Evolutionary conservation across 495 filamentous ascomycete genomes (phyloP).

Genomic region (Xylaria acuta): DNA sequence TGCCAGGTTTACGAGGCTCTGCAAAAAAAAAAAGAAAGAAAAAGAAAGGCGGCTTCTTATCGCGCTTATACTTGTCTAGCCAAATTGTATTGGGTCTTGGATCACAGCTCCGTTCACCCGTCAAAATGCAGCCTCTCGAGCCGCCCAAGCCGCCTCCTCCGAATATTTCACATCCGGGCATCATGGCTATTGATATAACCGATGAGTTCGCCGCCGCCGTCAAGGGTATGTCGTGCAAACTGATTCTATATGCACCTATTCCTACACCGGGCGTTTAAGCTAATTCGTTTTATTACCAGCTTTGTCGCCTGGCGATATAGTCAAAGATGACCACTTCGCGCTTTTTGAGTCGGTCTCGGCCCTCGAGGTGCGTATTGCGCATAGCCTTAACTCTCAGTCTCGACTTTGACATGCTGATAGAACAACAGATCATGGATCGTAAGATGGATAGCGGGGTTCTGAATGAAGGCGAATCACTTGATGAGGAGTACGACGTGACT

Average conservation of each 20-base stretch:
- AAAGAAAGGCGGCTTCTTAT: not conserved
- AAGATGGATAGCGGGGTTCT: conserved; percentile 97
- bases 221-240: conserved; percentile 55
- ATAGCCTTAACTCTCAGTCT: conserved; percentile 2
- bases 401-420: not conserved
- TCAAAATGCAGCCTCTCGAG: conserved; percentile 35
- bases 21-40: not conserved
- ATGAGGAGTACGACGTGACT: conserved; percentile 84
- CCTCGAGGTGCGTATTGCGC: conserved; percentile 70
- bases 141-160: conserved; percentile 36
- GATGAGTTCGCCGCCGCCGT: conserved; percentile 73
- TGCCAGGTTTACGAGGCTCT: conserved; percentile 7
- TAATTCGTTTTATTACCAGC: conserved; percentile 54
- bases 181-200: conserved; percentile 77
- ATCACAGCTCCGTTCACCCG: not conserved
- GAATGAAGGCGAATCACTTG: conserved; percentile 74
- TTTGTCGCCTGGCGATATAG: conserved; percentile 77
- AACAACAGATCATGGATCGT: conserved; percentile 86
- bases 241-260: not conserved
- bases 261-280: not conserved
- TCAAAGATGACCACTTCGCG: conserved; percentile 94
- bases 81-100: not conserved
- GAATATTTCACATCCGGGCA: conserved; percentile 51
- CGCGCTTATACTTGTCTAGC: not conserved
- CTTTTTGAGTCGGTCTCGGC: conserved; percentile 94